phyloP scores from a whole-genome alignment of 1,139 yeast species.

The Wickerhamomyces sp. region DNA sequence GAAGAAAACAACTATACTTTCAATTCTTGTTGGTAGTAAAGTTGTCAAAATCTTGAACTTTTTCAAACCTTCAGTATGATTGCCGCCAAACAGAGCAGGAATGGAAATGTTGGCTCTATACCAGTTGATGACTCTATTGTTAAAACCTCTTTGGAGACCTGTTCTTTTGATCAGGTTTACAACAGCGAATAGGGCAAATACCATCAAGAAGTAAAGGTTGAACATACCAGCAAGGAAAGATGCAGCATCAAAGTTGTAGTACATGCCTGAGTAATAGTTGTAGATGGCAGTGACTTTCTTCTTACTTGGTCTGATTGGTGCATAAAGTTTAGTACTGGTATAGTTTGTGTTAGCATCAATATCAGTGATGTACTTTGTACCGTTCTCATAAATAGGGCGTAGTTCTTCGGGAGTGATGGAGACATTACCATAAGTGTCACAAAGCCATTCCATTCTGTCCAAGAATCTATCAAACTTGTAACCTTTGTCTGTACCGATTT shows the following conservation, averaged over 20 bases:
- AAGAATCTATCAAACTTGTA: too few species aligned
- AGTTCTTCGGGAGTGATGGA: too few species aligned
- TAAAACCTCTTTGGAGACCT: conserved; percentile 11
- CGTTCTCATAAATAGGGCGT: conserved; percentile 17
- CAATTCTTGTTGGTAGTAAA: conserved; percentile 60
- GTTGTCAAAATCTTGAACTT: conserved; percentile 9
- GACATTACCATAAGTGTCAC: too few species aligned
- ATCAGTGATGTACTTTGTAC: conserved; percentile 9
- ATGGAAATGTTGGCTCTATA: conserved; percentile 16
- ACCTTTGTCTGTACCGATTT: too few species aligned
- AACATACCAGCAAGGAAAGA: conserved; percentile 8
- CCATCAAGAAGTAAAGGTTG: conserved; percentile 6
- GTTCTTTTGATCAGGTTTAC: conserved; percentile 6
- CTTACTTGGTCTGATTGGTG: conserved; percentile 1
- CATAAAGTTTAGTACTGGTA: conserved; percentile 1
- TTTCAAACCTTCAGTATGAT: conserved; percentile 9
- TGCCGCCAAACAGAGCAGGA: conserved; percentile 15
- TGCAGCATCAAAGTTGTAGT: conserved; percentile 8
- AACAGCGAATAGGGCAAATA: conserved; percentile 6
- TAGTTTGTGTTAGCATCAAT: conserved; percentile 1
- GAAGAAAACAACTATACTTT: conserved; percentile 42
- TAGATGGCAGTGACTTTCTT: not conserved
- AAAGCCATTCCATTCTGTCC: too few species aligned
- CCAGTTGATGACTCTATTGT: conserved; percentile 11
- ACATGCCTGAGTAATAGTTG: not conserved